Conservation (phyloP, 495 filamentous ascomycete genomes). For the Penicillium longicatenatum region DNA sequence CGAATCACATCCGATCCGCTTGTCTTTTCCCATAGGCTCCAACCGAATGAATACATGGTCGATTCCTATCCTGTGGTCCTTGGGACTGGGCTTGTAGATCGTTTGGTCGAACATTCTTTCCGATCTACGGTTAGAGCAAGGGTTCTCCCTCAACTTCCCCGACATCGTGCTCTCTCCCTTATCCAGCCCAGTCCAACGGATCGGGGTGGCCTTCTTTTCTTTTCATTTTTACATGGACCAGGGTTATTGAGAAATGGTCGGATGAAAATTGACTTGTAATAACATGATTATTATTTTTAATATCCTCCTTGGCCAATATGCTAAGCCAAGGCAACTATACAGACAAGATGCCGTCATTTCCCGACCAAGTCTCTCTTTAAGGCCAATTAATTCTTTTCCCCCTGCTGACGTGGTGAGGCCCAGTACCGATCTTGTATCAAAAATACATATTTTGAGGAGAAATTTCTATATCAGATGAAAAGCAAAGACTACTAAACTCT, state of each 20-base stretch:
- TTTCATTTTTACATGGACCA: not conserved
- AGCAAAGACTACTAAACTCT: not conserved
- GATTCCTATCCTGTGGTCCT: conserved; percentile 12
- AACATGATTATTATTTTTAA: not conserved
- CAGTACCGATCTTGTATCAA: not conserved
- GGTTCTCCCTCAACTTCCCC: conserved; percentile 17
- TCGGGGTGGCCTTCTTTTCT: conserved; percentile 18
- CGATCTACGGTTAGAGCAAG: conserved; percentile 14
- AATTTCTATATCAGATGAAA: no score
- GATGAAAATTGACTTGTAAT: not conserved
- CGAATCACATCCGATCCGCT: conserved; percentile 2
- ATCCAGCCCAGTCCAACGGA: conserved; percentile 28
- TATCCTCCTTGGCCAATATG: not conserved
- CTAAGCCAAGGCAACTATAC: not conserved
- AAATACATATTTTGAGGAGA: not conserved
- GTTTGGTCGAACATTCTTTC: conserved; percentile 10
- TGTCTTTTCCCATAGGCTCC: conserved; percentile 5
- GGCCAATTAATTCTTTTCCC: not conserved
- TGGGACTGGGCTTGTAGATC: conserved; percentile 21
- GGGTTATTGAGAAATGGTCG: not conserved
- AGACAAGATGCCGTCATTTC: not conserved
- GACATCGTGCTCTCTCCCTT: conserved; percentile 4
- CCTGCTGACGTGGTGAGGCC: conserved; percentile 8
- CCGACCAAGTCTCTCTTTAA: not conserved
- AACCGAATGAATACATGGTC: not conserved